Conservation (phyloP, 2,329 filamentous ascomycete species). For the Colletotrichum abscissum region DNA sequence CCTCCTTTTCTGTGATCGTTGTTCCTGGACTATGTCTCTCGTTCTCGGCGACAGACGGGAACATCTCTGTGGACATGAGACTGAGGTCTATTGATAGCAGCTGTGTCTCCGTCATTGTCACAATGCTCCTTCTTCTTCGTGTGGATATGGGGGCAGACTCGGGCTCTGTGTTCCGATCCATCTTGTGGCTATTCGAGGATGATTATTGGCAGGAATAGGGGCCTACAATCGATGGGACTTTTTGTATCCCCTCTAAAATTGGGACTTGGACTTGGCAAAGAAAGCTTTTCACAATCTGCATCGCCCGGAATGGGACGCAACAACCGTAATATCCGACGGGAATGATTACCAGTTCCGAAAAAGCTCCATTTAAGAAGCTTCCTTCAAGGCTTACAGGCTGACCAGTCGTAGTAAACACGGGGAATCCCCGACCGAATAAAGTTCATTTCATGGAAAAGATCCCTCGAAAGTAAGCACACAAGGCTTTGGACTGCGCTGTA, state of each 20-base stretch:
- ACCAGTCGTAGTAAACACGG: neutral
- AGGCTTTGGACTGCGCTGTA: neutral
- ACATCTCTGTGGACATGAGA: constrained; percentile 22
- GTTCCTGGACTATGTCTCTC: neutral
- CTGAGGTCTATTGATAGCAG: constrained; percentile 1
- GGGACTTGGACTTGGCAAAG: neutral
- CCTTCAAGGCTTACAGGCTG: neutral
- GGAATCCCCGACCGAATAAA: neutral
- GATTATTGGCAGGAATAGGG: neutral
- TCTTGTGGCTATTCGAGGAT: neutral
- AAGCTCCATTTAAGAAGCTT: neutral
- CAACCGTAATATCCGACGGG: neutral
- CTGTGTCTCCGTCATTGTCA: constrained; percentile 4
- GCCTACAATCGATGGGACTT: no score
- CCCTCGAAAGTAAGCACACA: neutral
- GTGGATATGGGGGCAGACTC: neutral
- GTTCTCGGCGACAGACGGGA: constrained; percentile 1
- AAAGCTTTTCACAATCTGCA: no score
- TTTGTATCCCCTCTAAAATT: neutral
- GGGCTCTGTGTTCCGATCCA: neutral
- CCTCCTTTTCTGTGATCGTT: neutral
- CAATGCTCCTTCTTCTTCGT: constrained; percentile 9
- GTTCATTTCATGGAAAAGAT: neutral
- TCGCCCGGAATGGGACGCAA: neutral
- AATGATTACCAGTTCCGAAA: neutral